Base-by-base conservation (phyloP, 2,329 filamentous ascomycete species). In the Aspergillus thermomutatus region DNA sequence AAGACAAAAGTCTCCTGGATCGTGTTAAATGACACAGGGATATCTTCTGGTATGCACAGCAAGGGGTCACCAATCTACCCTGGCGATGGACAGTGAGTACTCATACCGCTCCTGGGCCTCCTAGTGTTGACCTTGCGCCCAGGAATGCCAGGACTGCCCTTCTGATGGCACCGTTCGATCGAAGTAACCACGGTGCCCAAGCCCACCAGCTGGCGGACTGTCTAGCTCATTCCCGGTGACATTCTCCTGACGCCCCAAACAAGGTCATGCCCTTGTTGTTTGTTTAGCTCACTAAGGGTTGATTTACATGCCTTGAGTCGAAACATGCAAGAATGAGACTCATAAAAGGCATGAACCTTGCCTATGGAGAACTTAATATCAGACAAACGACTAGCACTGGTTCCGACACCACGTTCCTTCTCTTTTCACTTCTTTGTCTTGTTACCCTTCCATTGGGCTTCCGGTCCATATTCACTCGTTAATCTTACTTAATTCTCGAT, bases 401-500 rank as follows among this genome's bases (percentile, higher is more conserved):
- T 48, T 51, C 25, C 26, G 28, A 31, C 54, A 19, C 34, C 46
- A 49, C 53, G 40, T 59, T 55, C 43, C 31, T 53, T 62, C 50
- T 55, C 46, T 48, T 50, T 14, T 40, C 43, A 27, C 54, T 50
- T 26, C 2, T 57, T 49, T 46, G 23, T 23, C 43, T 21, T 46
- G 10, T 23, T 45, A 21, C 21, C 43, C 31, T 43, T 48, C 27
- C 43, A 11, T 54, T 57, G 48, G 55, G 48, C 50, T 19, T n/a
- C 48, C 47, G 47, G 54, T 51, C 58, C 25, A 11, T 40, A 53
- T 54, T 58, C 61, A 45, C 50, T 64, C 59, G 27, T 63, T 64
- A 31, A 43, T 40, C 27, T 27, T 41, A 21, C 4, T 45, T 34
- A 19, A 25, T 34, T n/a, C 26, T 19, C 5, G 6, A 14, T n/a